A percentile compares a stretch with the other conserved stretches of the same genome.
Conservation (phyloP, 768 basidiomycete genomes). For the Pleurotus salmoneostramineus region DNA sequence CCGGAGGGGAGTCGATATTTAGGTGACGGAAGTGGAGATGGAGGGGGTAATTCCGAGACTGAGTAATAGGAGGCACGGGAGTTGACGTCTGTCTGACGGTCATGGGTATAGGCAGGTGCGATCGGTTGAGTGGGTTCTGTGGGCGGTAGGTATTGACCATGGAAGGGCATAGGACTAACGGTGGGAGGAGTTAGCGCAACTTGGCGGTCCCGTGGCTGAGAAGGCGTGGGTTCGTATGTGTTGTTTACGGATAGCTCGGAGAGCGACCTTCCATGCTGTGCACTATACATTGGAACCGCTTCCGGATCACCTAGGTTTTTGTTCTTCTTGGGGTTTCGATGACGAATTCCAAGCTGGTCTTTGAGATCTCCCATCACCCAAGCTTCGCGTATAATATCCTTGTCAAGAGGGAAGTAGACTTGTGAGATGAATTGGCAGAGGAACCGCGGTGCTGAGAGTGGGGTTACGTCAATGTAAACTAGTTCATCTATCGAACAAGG, state of each 20-base stretch:
- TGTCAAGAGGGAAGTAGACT: conserved; percentile 78
- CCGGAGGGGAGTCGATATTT: conserved; percentile 42
- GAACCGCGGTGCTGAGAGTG: conserved; percentile 69
- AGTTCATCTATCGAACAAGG: too few species aligned
- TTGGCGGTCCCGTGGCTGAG: conserved; percentile 28
- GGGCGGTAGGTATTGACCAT: conserved; percentile 12
- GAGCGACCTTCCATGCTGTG: conserved; percentile 57
- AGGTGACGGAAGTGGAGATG: conserved; percentile 57
- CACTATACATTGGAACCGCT: conserved; percentile 67
- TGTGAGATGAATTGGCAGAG: conserved; percentile 67
- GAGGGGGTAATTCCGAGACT: conserved; percentile 56
- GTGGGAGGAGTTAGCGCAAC: conserved; percentile 44
- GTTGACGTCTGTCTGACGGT: neutral
- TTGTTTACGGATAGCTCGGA: conserved; percentile 49
- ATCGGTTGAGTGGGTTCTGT: conserved; percentile 6
- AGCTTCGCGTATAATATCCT: conserved; percentile 89
- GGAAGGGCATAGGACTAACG: conserved; percentile 2
- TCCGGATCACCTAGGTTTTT: conserved; percentile 31
- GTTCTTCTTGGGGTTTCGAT: conserved; percentile 51
- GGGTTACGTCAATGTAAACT: neutral
- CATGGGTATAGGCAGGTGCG: neutral
- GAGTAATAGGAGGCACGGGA: conserved; percentile 60
- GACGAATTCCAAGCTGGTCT: conserved; percentile 70
- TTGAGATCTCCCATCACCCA: conserved; percentile 85
- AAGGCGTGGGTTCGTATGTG: conserved; percentile 45